phyloP scores from a whole-genome alignment of 306 rosid genomes.

The Dalbergia cultrata region DNA sequence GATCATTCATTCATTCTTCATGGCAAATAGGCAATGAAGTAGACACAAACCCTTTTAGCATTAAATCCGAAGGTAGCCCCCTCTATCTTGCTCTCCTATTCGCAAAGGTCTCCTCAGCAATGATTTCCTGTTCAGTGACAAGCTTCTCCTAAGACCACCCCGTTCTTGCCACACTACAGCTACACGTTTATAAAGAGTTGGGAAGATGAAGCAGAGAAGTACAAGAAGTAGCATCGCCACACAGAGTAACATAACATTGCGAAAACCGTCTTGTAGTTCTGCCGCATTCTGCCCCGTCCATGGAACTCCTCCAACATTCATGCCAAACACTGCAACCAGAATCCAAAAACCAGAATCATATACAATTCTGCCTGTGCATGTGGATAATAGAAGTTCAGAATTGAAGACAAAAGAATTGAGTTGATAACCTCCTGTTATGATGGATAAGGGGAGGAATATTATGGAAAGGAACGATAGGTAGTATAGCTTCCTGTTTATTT shows the following conservation, averaged over 20 bases:
- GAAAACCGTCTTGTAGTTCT: conserved; percentile 73
- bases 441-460: conserved; percentile 88
- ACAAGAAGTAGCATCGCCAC: conserved; percentile 65
- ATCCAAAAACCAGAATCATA: conserved; percentile 33
- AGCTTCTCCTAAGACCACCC: conserved; percentile 59
- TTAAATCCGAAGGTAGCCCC: conserved; percentile 89
- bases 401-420: background rate
- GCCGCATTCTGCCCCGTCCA: conserved; percentile 84
- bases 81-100: conserved; percentile 57
- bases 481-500: conserved; percentile 90
- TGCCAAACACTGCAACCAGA: conserved; percentile 80
- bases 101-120: conserved; percentile 64
- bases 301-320: conserved; percentile 98
- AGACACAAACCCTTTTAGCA: background rate
- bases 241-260: conserved; percentile 83
- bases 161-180: conserved; percentile 62
- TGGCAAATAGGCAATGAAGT: background rate
- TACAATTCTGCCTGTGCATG: conserved; percentile 1
- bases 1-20: conserved; percentile 6
- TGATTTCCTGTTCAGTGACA: conserved; percentile 86
- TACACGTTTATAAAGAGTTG: conserved; percentile 65
- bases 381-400: background rate
- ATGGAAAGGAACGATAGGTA: conserved; percentile 92
- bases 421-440: conserved; percentile 85
- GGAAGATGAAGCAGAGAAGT: conserved; percentile 87